A percentile compares a stretch with the other conserved stretches of the same genome.
phyloP scores from a whole-genome alignment of 148 eudicot species.

The Hydrangea macrophylla region DNA sequence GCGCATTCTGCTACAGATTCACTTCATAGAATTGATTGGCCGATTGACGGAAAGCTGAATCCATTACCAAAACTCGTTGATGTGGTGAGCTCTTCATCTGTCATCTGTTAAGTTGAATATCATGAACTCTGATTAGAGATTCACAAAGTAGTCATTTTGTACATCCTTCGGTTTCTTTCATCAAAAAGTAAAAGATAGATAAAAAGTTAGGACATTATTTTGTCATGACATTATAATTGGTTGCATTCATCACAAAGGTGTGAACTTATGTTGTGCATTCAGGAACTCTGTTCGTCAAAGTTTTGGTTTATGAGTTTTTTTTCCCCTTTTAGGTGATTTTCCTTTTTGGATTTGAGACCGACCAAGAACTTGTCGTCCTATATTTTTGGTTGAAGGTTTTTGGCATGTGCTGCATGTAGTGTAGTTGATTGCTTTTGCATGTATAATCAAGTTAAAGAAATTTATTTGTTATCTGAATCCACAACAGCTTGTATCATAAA shows the following conservation, averaged over 20 bases:
- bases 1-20: conserved; percentile 80
- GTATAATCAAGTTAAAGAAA: not conserved
- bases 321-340: not conserved
- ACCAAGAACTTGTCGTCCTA: not conserved
- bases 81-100: conserved; percentile 38
- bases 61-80: conserved; percentile 48
- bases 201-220: not conserved
- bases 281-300: not conserved
- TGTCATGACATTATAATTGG: not conserved
- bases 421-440: not conserved
- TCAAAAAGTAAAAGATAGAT: too few relatives aligned
- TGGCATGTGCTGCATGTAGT: not conserved
- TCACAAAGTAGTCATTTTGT: not conserved
- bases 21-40: conserved; percentile 85
- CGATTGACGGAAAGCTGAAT: conserved; percentile 40
- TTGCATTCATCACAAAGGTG: not conserved
- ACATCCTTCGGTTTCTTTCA: not conserved
- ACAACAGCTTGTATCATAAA: too few relatives aligned
- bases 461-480: too few relatives aligned
- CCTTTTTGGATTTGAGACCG: not conserved
- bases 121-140: conserved; percentile 13
- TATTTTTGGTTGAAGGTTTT: not conserved
- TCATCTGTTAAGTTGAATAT: conserved; percentile 18
- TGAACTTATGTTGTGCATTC: not conserved
- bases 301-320: not conserved